Evolutionary conservation across 169 alveolate species (phyloP).

Genomic region (Miamiensis avidus): DNA sequence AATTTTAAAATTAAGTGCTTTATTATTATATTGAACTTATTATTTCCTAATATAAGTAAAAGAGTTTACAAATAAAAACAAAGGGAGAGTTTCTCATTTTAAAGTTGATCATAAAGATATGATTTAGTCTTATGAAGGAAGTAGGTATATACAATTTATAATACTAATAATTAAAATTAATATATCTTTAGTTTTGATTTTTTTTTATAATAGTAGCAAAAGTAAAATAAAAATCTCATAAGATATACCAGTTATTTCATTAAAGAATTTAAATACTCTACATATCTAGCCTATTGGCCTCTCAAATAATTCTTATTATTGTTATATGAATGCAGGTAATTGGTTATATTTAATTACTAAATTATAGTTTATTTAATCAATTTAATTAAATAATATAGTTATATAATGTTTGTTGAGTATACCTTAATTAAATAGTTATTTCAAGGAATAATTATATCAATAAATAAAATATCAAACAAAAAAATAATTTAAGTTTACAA

Average conservation of each 20-base stretch:
- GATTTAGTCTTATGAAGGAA: too few species aligned
- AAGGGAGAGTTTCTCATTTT: too few species aligned
- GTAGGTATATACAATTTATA: too few species aligned
- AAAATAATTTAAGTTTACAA: neutral
- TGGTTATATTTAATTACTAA: too few species aligned
- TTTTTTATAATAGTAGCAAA: too few species aligned
- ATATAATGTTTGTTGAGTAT: conserved; percentile 1
- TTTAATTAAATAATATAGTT: neutral
- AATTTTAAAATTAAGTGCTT: too few species aligned
- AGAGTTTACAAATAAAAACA: neutral
- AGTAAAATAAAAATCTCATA: too few species aligned
- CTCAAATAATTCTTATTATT: conserved; percentile 2
- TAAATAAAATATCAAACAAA: neutral
- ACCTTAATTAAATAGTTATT: conserved; percentile 4
- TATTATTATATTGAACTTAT: neutral
- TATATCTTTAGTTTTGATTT: too few species aligned
- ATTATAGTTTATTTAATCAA: neutral
- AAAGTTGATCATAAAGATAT: too few species aligned
- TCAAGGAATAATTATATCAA: neutral
- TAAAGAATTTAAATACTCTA: neutral
- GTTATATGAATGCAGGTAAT: conserved; percentile 25
- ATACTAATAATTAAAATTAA: too few species aligned
- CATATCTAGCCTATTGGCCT: conserved; percentile 1
- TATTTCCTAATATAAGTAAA: neutral
- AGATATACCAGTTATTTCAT: neutral